Evolutionary conservation across 2,329 filamentous ascomycete species (phyloP).

Genomic region (Diplodia mutila): DNA sequence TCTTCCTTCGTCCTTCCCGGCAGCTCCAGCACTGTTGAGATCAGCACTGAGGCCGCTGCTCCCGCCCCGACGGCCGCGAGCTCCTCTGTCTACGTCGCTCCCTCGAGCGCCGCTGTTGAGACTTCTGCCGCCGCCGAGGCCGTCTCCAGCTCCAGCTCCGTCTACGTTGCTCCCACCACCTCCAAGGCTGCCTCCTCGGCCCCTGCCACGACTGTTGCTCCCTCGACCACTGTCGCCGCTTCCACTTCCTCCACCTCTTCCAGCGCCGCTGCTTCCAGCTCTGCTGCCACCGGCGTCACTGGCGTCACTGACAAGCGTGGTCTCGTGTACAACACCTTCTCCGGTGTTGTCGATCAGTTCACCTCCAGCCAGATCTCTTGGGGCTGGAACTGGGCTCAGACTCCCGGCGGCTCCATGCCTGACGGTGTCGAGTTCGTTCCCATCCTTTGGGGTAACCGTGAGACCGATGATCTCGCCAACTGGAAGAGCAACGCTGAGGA

Average conservation of each 20-base stretch:
- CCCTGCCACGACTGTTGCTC: constrained; percentile 9
- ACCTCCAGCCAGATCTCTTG: constrained; percentile 52
- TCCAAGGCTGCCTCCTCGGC: background rate
- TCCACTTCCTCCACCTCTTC: constrained; percentile 31
- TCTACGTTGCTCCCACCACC: background rate
- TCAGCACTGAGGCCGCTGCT: constrained; percentile 24
- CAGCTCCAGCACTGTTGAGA: constrained; percentile 20
- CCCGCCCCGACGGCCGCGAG: constrained; percentile 26
- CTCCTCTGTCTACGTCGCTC: constrained; percentile 28
- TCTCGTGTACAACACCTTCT: constrained; percentile 63
- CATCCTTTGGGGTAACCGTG: constrained; percentile 63
- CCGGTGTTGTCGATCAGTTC: constrained; percentile 54
- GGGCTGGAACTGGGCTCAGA: constrained; percentile 67
- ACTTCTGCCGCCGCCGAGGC: background rate
- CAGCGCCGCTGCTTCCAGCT: constrained; percentile 28
- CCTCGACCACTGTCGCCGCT: constrained; percentile 24
- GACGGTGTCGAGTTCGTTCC: constrained; percentile 61
- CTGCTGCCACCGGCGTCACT: constrained; percentile 28
- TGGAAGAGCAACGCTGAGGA: constrained; percentile 58
- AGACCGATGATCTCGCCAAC: constrained; percentile 47
- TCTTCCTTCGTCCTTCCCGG: constrained; percentile 25
- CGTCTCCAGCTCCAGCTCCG: background rate
- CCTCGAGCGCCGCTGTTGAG: constrained; percentile 19
- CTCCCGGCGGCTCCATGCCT: constrained; percentile 44
- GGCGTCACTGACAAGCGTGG: constrained; percentile 58